Conservation (phyloP, 2,329 filamentous ascomycete species). For the Cercospora sojina region DNA sequence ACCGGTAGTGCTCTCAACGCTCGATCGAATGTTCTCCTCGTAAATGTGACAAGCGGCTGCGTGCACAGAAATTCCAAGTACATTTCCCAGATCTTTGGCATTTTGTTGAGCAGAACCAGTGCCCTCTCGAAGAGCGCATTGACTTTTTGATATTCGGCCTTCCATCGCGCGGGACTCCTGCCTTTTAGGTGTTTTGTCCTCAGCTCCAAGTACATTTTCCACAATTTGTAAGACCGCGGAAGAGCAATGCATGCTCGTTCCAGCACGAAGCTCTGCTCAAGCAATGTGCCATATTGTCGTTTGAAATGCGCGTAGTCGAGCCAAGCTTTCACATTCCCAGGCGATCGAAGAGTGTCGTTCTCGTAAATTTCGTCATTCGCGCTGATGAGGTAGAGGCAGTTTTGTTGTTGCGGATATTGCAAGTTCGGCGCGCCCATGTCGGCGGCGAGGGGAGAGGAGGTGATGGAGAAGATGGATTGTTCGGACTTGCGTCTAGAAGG, state of each 20-base stretch:
- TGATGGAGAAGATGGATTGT: constrained; percentile 13
- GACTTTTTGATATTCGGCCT: constrained; percentile 83
- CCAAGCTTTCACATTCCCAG: constrained; percentile 88
- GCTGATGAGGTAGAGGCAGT: constrained; percentile 54
- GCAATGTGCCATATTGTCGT: constrained; percentile 74
- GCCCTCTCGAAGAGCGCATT: constrained; percentile 93
- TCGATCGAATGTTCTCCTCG: constrained; percentile 84
- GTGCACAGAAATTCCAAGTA: constrained; percentile 87
- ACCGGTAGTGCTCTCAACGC: constrained; percentile 87
- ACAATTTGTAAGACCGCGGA: constrained; percentile 94
- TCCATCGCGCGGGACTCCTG: constrained; percentile 78
- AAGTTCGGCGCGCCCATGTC: constrained; percentile 18
- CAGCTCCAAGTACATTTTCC: constrained; percentile 94
- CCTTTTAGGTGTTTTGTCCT: constrained; percentile 65
- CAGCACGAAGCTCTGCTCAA: constrained; percentile 84
- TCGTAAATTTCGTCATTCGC: constrained; percentile 95
- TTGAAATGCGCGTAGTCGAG: constrained; percentile 92
- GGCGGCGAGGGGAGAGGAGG: constrained; percentile 14
- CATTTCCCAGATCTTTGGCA: constrained; percentile 98
- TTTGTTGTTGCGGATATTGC: constrained; percentile 22
- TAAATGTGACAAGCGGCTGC: constrained; percentile 87
- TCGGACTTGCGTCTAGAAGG: constrained; percentile 26
- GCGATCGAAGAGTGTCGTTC: constrained; percentile 86
- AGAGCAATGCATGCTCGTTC: constrained; percentile 88
- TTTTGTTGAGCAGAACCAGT: constrained; percentile 92